These are phyloP conservation scores for Leucocoprinus gongylophorus DNA, from an alignment of 1,284 basidiomycete species.

Conservation along the genomic window DNA sequence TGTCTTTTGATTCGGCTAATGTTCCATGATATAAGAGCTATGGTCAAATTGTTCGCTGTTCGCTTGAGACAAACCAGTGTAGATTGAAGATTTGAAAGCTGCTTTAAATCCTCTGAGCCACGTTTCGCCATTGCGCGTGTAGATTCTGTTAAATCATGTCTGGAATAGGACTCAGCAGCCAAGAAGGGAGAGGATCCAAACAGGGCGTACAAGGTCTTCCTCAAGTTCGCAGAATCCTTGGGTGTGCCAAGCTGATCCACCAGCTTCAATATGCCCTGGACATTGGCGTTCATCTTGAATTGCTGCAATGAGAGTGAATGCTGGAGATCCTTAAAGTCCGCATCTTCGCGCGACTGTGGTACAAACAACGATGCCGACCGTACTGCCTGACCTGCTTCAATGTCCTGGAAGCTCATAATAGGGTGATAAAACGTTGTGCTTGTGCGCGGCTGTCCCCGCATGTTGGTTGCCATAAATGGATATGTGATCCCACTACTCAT, in stretches of 20 bases:
- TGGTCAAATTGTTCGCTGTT: conserved; percentile 1
- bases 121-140: conserved; percentile 94
- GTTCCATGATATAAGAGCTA: not conserved
- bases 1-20: conserved; percentile 68
- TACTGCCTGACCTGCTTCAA: conserved; percentile 53
- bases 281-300: conserved; percentile 98
- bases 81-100: conserved; percentile 63
- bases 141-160: conserved; percentile 88
- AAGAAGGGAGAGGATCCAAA: conserved; percentile 2
- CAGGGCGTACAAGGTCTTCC: conserved; percentile 69
- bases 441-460: not conserved
- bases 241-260: conserved; percentile 86
- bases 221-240: conserved; percentile 67
- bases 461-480: not conserved
- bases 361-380: conserved; percentile 34
- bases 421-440: not conserved
- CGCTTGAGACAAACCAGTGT: conserved; percentile 43
- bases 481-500: too few relatives aligned
- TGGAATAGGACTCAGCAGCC: conserved; percentile 10
- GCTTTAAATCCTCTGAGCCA: conserved; percentile 89
- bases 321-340: conserved; percentile 72
- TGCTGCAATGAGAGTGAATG: conserved; percentile 89
- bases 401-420: conserved; percentile 73
- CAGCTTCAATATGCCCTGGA: conserved; percentile 88
- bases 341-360: conserved; percentile 59